These are phyloP conservation scores for Candida ficus DNA, from an alignment of 805 yeast species.

Conservation along the genomic window DNA sequence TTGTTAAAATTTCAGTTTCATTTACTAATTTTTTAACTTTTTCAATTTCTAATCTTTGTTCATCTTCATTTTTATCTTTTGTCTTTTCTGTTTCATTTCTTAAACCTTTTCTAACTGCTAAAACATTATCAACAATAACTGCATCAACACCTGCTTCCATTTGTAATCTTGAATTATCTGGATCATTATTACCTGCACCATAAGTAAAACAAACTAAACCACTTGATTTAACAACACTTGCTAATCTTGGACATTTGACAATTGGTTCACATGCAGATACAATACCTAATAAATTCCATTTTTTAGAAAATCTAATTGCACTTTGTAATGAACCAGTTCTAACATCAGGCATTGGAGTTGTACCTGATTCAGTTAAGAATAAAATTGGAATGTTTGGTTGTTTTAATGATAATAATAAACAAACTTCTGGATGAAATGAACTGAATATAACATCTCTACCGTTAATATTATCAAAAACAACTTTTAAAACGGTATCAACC, in stretches of 20 bases:
- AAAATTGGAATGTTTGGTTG: slow-evolving; percentile 92
- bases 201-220: slow-evolving; percentile 93
- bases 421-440: slow-evolving; percentile 92
- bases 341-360: slow-evolving; percentile 80
- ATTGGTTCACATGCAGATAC: slow-evolving; percentile 86
- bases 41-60: background rate
- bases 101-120: slow-evolving; percentile 86
- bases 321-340: slow-evolving; percentile 85
- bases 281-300: slow-evolving; percentile 88
- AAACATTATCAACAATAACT: slow-evolving; percentile 92
- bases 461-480: slow-evolving; percentile 69
- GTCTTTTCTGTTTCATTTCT: slow-evolving; percentile 28
- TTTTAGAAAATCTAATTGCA: slow-evolving; percentile 84
- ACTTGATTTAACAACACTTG: slow-evolving; percentile 83
- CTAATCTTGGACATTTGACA: slow-evolving; percentile 84
- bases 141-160: slow-evolving; percentile 97
- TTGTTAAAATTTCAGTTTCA: slow-evolving; percentile 1
- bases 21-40: slow-evolving; percentile 1
- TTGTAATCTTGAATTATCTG: slow-evolving; percentile 77
- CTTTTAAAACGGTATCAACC: slow-evolving; percentile 80
- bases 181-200: slow-evolving; percentile 79
- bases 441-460: slow-evolving; percentile 88
- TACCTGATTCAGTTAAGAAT: slow-evolving; percentile 86
- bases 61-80: background rate
- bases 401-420: slow-evolving; percentile 77